phyloP scores from a whole-genome alignment of 139 green algal species.

The Auxenochlorella pyrenoidosa region DNA sequence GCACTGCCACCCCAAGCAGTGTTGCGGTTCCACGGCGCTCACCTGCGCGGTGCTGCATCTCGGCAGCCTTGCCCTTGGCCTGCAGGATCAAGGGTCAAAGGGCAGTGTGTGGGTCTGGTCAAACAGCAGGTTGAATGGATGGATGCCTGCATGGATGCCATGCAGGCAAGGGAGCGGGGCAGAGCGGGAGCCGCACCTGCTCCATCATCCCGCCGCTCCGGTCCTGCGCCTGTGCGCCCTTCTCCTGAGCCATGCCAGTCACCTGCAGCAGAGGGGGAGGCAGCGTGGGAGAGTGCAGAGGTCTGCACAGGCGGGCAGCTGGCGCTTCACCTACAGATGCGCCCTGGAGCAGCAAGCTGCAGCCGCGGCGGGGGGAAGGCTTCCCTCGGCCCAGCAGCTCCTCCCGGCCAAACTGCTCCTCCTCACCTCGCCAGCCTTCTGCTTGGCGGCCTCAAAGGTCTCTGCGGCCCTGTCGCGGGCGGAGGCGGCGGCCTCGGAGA shows the following conservation, averaged over 20 bases:
- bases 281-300: too few relatives aligned
- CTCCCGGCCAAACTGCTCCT: too few relatives aligned
- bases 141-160: too few relatives aligned
- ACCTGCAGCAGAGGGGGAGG: not conserved
- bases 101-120: too few relatives aligned
- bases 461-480: constrained; percentile 1
- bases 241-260: constrained; percentile 9
- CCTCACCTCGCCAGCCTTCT: not conserved
- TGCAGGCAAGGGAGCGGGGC: not conserved
- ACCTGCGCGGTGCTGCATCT: constrained; percentile 17
- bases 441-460: constrained; percentile 9
- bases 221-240: not conserved
- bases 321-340: too few relatives aligned
- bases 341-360: too few relatives aligned
- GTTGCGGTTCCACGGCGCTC: not conserved
- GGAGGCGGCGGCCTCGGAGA: not conserved
- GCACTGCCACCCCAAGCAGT: not conserved
- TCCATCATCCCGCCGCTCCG: not conserved
- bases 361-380: too few relatives aligned
- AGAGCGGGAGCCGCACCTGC: too few relatives aligned
- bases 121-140: too few relatives aligned
- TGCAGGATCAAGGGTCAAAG: not conserved
- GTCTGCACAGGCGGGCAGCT: too few relatives aligned
- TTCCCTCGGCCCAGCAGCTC: too few relatives aligned
- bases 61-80: constrained; percentile 11